A percentile compares a stretch with the other conserved stretches of the same genome.
phyloP scores from a whole-genome alignment of 2,329 filamentous ascomycete genomes.

The Dactylellina haptotyla region DNA sequence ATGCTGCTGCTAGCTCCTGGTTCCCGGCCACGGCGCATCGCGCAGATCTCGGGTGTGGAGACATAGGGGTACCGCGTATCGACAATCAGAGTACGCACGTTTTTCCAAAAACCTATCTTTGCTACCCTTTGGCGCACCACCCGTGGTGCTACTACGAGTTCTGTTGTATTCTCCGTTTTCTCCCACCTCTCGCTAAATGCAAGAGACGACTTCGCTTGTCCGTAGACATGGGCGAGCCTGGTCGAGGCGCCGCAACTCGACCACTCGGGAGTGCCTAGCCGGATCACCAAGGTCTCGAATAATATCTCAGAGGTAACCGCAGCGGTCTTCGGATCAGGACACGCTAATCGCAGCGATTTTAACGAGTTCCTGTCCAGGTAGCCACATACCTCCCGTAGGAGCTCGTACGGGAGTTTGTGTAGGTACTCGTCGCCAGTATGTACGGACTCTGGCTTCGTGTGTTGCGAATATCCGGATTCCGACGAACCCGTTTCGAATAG shows the following conservation, averaged over 20 bases:
- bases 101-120: background rate
- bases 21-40: no score
- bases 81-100: background rate
- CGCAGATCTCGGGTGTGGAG: background rate
- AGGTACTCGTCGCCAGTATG: no score
- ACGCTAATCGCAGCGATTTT: conserved; percentile 9
- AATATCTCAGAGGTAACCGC: background rate
- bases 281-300: conserved; percentile 17
- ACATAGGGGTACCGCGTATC: conserved; percentile 15
- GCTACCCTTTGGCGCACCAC: no score
- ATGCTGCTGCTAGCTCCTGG: background rate
- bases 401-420: conserved; percentile 26
- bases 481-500: no score
- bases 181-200: background rate
- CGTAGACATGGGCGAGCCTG: background rate
- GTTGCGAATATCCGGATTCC: no score
- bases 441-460: no score
- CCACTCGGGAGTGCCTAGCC: conserved; percentile 14
- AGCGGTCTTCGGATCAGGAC: background rate
- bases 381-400: conserved; percentile 23
- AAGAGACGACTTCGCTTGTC: background rate
- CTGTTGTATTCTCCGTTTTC: no score
- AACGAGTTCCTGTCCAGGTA: conserved; percentile 6
- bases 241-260: background rate
- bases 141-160: no score